A percentile compares a stretch with the other conserved stretches of the same genome.
Evolutionary conservation across 176 grass and related monocot species (phyloP).

Genomic region (Melocanna baccifera): DNA sequence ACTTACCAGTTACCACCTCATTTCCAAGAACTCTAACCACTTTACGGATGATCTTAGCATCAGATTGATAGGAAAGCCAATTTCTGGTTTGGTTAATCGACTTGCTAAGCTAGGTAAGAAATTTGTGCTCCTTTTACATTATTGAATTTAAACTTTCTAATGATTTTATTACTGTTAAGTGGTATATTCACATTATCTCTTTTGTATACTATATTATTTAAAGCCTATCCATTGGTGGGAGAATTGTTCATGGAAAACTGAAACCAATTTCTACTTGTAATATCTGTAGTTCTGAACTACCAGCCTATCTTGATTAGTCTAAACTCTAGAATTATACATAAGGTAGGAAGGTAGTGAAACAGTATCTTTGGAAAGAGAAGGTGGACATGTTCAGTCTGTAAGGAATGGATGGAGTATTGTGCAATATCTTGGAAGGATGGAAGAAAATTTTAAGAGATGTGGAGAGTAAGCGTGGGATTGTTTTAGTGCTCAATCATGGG

Average conservation of each 20-base stretch:
- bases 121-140: neutral
- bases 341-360: conserved; percentile 10
- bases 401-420: neutral
- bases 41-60: conserved; percentile 86
- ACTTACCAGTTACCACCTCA: conserved; percentile 94
- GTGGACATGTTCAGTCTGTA: neutral
- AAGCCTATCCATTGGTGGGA: neutral
- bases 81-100: conserved; percentile 95
- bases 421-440: conserved; percentile 12
- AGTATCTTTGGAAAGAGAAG: neutral
- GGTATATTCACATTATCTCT: neutral
- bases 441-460: neutral
- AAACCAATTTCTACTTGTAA: neutral
- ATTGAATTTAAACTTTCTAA: neutral
- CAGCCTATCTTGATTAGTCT: neutral
- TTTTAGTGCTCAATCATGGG: neutral
- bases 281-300: neutral
- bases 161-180: conserved; percentile 10
- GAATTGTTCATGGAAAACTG: neutral
- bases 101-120: conserved; percentile 81
- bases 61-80: conserved; percentile 63
- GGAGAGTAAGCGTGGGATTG: neutral
- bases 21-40: conserved; percentile 98
- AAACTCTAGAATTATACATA: neutral
- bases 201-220: neutral